Percentiles rank a stretch among this genome's conserved stretches.
Conservation (phyloP, 352 stramenopile species). For the Globisporangium iwayamae region DNA sequence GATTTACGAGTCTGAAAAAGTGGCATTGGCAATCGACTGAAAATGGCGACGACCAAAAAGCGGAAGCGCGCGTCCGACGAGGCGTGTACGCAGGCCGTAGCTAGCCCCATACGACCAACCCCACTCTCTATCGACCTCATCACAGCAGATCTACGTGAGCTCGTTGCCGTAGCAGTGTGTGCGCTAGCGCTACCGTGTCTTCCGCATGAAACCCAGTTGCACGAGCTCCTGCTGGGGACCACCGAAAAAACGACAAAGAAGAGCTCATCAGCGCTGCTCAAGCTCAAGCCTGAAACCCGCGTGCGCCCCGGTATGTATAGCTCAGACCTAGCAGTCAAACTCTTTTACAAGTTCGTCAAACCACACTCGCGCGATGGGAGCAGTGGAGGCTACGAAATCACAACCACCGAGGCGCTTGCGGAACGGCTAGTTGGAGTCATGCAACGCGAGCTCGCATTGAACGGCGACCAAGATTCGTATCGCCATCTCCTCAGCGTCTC, state of each 20-base stretch:
- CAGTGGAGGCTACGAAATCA: background rate
- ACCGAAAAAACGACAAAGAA: background rate
- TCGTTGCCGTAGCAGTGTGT: background rate
- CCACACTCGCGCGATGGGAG: background rate
- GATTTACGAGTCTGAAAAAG: too few relatives aligned
- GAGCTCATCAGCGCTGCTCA: constrained; percentile 1
- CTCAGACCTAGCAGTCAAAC: constrained; percentile 16
- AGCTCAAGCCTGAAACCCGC: constrained; percentile 14
- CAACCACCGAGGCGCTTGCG: background rate
- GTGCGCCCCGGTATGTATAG: constrained; percentile 3
- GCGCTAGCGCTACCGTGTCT: background rate
- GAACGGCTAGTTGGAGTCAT: background rate
- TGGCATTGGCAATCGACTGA: background rate
- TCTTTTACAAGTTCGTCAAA: constrained; percentile 18
- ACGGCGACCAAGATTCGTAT: background rate
- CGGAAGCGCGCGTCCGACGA: constrained; percentile 3
- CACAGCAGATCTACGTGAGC: background rate
- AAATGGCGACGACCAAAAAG: background rate
- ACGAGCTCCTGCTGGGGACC: background rate
- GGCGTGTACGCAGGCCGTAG: background rate
- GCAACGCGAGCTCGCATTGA: background rate
- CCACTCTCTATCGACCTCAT: background rate
- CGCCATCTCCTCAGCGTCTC: constrained; percentile 30
- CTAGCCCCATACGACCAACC: background rate
- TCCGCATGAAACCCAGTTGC: background rate